phyloP scores from a whole-genome alignment of 2,329 filamentous ascomycete genomes.

The Aureobasidium sp. region DNA sequence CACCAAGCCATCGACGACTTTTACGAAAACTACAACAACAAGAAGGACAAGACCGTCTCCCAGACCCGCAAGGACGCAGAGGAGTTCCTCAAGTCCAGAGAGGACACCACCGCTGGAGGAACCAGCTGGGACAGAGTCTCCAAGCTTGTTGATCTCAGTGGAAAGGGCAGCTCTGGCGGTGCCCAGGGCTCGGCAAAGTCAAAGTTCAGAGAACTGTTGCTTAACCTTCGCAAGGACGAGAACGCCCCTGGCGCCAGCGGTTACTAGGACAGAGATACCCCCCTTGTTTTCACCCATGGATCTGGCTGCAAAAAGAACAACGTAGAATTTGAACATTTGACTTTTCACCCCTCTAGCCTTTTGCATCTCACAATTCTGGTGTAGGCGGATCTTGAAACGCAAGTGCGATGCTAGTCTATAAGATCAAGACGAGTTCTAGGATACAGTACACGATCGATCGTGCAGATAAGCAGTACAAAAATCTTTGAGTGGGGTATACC shows the following conservation, averaged over 20 bases:
- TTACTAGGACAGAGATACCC: conserved; percentile 24
- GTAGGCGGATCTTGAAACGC: neutral
- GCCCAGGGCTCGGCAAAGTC: conserved; percentile 89
- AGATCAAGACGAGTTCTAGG: neutral
- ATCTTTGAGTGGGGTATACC: conserved; percentile 3
- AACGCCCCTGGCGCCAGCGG: conserved; percentile 59
- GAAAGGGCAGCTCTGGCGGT: conserved; percentile 81
- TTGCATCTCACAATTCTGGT: neutral
- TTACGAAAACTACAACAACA: conserved; percentile 98
- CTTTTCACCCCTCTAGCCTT: neutral
- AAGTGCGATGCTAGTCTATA: neutral
- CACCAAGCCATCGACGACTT: conserved; percentile 96
- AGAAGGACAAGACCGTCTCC: conserved; percentile 86
- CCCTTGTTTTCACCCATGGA: neutral
- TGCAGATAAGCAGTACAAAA: neutral
- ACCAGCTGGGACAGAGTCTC: conserved; percentile 98
- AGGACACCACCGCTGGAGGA: conserved; percentile 88
- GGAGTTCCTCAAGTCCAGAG: conserved; percentile 77
- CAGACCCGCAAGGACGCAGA: conserved; percentile 89
- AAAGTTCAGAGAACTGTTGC: conserved; percentile 83
- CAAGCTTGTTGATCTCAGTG: conserved; percentile 93
- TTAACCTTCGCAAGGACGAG: conserved; percentile 86
- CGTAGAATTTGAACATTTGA: neutral
- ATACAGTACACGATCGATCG: neutral
- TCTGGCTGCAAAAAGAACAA: neutral